Conservation (phyloP, 192 early-diverging fungal genomes). For the Entomortierella chlamydospora region DNA sequence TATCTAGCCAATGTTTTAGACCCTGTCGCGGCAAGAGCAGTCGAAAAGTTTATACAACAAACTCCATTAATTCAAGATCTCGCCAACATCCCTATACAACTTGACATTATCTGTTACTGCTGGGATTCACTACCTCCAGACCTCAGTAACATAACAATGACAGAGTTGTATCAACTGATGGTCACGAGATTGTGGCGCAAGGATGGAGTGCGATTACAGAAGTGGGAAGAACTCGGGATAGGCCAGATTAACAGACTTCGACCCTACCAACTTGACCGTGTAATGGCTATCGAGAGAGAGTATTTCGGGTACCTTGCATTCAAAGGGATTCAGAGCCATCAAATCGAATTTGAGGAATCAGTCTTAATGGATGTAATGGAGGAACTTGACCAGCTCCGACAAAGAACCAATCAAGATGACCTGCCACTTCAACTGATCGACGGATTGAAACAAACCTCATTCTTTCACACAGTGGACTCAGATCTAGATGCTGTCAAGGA, state of each 20-base stretch:
- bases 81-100: constrained; percentile 28
- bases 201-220: constrained; percentile 12
- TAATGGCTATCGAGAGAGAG: constrained; percentile 14
- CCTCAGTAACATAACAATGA: constrained; percentile 1
- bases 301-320: constrained; percentile 30
- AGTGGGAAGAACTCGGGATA: not conserved
- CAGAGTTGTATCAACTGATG: constrained; percentile 14
- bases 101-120: constrained; percentile 24
- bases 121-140: constrained; percentile 21
- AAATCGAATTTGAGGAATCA: constrained; percentile 23
- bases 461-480: constrained; percentile 18
- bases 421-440: not conserved
- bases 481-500: not conserved
- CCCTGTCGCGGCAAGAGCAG: not conserved
- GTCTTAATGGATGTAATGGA: not conserved
- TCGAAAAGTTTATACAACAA: constrained; percentile 23
- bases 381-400: not conserved
- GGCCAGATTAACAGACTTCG: not conserved
- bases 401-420: too few species aligned
- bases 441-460: constrained; percentile 16
- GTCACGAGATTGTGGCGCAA: constrained; percentile 17
- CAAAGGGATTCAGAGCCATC: constrained; percentile 20
- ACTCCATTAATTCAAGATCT: constrained; percentile 15
- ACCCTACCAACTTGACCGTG: not conserved
- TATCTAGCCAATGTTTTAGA: constrained; percentile 2